Evolutionary conservation across 768 basidiomycete genomes (phyloP), one percentile per base, ranked within the genome.

Genomic region (Ephemerocybe angulata): DNA sequence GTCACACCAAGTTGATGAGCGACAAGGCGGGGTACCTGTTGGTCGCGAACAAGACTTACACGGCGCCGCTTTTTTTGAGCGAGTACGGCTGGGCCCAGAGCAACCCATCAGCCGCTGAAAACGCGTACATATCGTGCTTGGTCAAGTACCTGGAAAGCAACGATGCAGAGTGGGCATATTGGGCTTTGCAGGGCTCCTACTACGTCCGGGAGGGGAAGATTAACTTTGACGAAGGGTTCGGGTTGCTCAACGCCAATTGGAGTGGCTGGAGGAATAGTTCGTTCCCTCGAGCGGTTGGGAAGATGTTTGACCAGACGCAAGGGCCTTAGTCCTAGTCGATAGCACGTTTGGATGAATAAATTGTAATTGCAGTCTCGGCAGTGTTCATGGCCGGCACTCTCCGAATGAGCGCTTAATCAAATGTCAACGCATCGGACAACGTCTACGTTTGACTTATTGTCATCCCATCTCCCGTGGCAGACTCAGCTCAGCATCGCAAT

Each of bases 101-200:
- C 21, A 46, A 37, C 19, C 42, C 48, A 15, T 31, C 55, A 6
- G 49, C 42, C 10, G 52, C 46, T 21, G 60, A 61, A 27, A 48
- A 35, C 27, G 51, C 50, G 21, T 61, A 61, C 37, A 30, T 52
- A 22, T 31, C 48, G 29, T 61, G 60, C 50, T 41, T 61, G 31
- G 54, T 56, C 11, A 25, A 41, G 52, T 62, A 62, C 42, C 21
- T 62, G 53, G 57, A 58, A 56, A 55, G 30, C 35, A 62, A 62
- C 52, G 61, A 62, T 51, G 61, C 61, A 47, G 61, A 62, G 37
- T 62, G 61, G 61, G 55, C 58, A 31, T 55, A 56, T 46, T 62
- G 61, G 61, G 61, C 52, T 21, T 51, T 62, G 53, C 52, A 55
- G 56, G 61, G 61, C 22, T 47, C 43, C 15, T 62, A 62, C 41